A percentile compares a stretch with the other conserved stretches of the same genome.
These are phyloP conservation scores for Tricholoma bakamatsutake DNA, from an alignment of 768 basidiomycete species.

Conservation along the genomic window DNA sequence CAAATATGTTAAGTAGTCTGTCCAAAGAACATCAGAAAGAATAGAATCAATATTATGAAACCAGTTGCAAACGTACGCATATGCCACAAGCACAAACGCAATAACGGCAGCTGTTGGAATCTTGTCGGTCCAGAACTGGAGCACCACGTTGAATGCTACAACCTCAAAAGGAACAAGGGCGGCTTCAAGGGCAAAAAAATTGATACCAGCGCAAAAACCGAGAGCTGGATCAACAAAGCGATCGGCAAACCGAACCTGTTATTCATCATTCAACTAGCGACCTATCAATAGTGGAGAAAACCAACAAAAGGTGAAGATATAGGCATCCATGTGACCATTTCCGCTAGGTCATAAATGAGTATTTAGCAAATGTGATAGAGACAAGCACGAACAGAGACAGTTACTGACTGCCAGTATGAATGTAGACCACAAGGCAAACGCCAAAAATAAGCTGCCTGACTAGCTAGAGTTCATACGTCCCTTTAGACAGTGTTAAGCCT, in stretches of 20 bases:
- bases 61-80: slow-evolving; percentile 29
- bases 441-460: slow-evolving; percentile 42
- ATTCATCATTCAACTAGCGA: background rate
- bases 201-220: slow-evolving; percentile 49
- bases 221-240: slow-evolving; percentile 53
- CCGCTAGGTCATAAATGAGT: slow-evolving; percentile 37
- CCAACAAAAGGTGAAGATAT: slow-evolving; percentile 70
- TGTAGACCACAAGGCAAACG: slow-evolving; percentile 43
- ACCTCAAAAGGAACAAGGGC: slow-evolving; percentile 44
- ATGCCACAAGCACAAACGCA: slow-evolving; percentile 34
- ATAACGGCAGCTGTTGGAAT: slow-evolving; percentile 43
- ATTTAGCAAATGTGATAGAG: background rate
- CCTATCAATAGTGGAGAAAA: background rate
- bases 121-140: slow-evolving; percentile 49
- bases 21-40: background rate
- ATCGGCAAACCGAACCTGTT: slow-evolving; percentile 52
- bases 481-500: slow-evolving; percentile 26
- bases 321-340: slow-evolving; percentile 82
- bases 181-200: slow-evolving; percentile 51
- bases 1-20: slow-evolving; percentile 42
- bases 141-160: slow-evolving; percentile 46
- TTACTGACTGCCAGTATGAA: slow-evolving; percentile 45
- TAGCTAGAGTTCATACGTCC: slow-evolving; percentile 19
- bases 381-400: slow-evolving; percentile 30
- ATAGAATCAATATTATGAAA: background rate